These are phyloP conservation scores for Sugiyamaella novakii DNA, from an alignment of 1,139 yeast genomes.

Conservation along the genomic window DNA sequence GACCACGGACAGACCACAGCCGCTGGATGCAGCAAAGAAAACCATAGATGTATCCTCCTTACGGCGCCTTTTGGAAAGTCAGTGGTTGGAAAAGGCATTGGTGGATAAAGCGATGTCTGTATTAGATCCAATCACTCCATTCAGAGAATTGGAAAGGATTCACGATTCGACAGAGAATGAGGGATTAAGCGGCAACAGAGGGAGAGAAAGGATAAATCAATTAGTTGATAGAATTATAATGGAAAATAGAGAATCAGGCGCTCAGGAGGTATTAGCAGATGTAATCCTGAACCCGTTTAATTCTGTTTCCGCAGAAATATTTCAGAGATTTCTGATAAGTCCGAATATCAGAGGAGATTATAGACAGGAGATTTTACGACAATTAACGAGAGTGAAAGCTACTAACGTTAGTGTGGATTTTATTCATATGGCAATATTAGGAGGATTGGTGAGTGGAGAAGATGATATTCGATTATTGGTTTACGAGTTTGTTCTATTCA, in stretches of 20 bases:
- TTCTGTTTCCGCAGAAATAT: constrained; percentile 17
- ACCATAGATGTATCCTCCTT: background rate
- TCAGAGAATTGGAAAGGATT: constrained; percentile 1
- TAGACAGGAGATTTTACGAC: constrained; percentile 19
- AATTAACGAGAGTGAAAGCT: constrained; percentile 23
- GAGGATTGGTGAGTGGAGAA: constrained; percentile 17
- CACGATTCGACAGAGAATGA: background rate
- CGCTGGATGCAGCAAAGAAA: too few species aligned
- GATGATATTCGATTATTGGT: constrained; percentile 28
- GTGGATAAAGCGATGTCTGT: constrained; percentile 9
- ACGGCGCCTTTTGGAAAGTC: constrained; percentile 9
- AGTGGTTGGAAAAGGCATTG: constrained; percentile 18
- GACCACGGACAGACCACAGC: too few species aligned
- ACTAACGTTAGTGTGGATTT: constrained; percentile 27
- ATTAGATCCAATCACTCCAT: constrained; percentile 14
- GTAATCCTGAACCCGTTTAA: constrained; percentile 19
- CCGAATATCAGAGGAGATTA: constrained; percentile 9
- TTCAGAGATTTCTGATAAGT: constrained; percentile 18
- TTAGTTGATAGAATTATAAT: constrained; percentile 18
- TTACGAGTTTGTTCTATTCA: constrained; percentile 29
- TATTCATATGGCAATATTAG: constrained; percentile 24
- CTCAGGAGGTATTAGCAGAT: constrained; percentile 2
- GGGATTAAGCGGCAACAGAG: background rate
- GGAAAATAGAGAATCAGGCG: constrained; percentile 9
- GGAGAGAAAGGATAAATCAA: constrained; percentile 4